Percentiles rank a stretch among this genome's conserved stretches.
Evolutionary conservation across 164 flowering plant species (phyloP).

Genomic region (Nymphaea colorata): DNA sequence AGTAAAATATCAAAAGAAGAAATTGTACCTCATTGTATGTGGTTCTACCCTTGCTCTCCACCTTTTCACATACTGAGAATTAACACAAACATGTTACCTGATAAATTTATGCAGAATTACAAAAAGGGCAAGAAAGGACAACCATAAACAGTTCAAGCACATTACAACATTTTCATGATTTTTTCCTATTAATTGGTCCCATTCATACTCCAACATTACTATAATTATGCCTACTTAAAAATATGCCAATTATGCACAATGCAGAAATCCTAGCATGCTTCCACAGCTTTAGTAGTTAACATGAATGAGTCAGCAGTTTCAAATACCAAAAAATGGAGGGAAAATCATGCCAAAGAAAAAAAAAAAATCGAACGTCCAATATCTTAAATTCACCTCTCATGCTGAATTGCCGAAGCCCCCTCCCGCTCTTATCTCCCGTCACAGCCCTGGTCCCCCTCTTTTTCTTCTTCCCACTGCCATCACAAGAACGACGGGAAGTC

Average conservation of each 20-base stretch:
- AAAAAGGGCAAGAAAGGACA: not conserved
- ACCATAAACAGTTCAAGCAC: not conserved
- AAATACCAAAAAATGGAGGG: no score
- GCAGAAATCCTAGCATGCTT: not conserved
- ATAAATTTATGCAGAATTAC: not conserved
- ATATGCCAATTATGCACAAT: not conserved
- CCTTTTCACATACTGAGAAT: slow-evolving; percentile 63
- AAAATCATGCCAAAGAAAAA: not conserved
- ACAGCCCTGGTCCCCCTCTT: slow-evolving; percentile 75
- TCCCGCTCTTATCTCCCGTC: slow-evolving; percentile 48
- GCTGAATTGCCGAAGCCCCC: slow-evolving; percentile 96
- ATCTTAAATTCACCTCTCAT: slow-evolving; percentile 58
- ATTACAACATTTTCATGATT: not conserved
- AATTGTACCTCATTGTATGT: slow-evolving; percentile 71
- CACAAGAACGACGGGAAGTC: not conserved
- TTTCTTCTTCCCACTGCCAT: slow-evolving; percentile 58
- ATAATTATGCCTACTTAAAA: not conserved
- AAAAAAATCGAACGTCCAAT: not conserved
- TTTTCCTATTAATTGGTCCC: not conserved
- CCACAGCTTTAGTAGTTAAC: no score
- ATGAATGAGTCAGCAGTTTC: no score
- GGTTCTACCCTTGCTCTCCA: slow-evolving; percentile 80
- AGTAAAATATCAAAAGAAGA: not conserved
- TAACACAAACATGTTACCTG: slow-evolving; percentile 4
- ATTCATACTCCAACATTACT: not conserved